These are phyloP conservation scores for Quercus parvula DNA, from an alignment of 306 rosid species.

Conservation along the genomic window DNA sequence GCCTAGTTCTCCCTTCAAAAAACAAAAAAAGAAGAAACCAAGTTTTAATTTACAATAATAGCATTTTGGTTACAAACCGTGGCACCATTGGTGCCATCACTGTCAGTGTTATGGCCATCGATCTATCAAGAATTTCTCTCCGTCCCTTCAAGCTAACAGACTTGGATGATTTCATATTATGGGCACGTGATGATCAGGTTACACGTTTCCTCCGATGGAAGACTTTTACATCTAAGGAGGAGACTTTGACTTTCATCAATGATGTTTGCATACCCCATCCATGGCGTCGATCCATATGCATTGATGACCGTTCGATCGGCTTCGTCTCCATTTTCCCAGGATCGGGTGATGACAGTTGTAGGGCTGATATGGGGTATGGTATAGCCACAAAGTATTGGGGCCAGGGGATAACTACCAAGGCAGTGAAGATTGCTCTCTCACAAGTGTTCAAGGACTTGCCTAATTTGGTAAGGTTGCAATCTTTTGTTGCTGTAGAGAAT, in stretches of 20 bases:
- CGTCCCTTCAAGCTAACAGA: slow-evolving; percentile 51
- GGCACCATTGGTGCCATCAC: too few species aligned
- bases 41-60: too few species aligned
- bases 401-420: slow-evolving; percentile 48
- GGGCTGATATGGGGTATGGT: slow-evolving; percentile 48
- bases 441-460: slow-evolving; percentile 45
- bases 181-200: slow-evolving; percentile 57
- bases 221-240: slow-evolving; percentile 43
- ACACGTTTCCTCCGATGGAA: slow-evolving; percentile 31
- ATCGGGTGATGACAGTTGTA: slow-evolving; percentile 40
- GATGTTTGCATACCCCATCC: slow-evolving; percentile 64
- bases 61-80: too few species aligned
- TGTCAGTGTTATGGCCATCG: slow-evolving; percentile 21
- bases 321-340: slow-evolving; percentile 30
- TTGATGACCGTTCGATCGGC: slow-evolving; percentile 44
- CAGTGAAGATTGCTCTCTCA: slow-evolving; percentile 33
- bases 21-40: too few species aligned
- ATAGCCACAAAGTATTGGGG: slow-evolving; percentile 50
- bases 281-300: slow-evolving; percentile 56
- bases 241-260: slow-evolving; percentile 48
- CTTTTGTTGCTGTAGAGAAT: slow-evolving; percentile 33
- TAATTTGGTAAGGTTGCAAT: slow-evolving; percentile 47
- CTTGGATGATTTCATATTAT: slow-evolving; percentile 49
- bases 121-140: slow-evolving; percentile 29
- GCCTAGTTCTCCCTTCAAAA: too few species aligned